Evolutionary conservation across 768 basidiomycete genomes (phyloP), one percentile per base, ranked within the genome.

Genomic region (Mycena olivaceomarginata): DNA sequence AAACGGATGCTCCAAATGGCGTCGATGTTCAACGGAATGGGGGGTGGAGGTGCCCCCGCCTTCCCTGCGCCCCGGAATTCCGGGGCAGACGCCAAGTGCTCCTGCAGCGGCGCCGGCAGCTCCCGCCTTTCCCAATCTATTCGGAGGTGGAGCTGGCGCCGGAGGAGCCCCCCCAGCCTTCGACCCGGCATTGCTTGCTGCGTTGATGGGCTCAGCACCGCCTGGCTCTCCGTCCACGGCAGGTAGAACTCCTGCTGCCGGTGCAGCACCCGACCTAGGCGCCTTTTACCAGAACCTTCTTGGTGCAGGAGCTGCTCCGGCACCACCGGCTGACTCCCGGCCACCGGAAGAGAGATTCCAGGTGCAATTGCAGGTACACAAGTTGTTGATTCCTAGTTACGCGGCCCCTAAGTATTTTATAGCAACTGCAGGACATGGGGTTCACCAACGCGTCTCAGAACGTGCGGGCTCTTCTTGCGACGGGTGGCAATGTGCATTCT

Each of bases 371-470:
- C 94, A 95, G 91, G 95, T 94, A 31, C 4, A 31, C 31, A 31
- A 31, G 31, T 39, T 12, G 89, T 86, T 60, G 62, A 67, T 62
- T 69, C 68, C 37, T 45, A 56, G 39, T 68, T 12, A 81, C 43
- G 39, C 57, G 15, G 25, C 13, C 57, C 48, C 22, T 59, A 46
- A 63, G 53, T 39, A 25, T 6, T 53, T 43, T 41, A 6, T 79
- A 97, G 95, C 97, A 98, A 94, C 85, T 99, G 82, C 94, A 96
- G 83, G 96, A 95, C 75, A 99, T 99, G 98, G 98, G 97, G 2
- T 96, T 99, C 85, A 92, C 90, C 67, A 97, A 98, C 72, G 97
- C 97, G 10, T 84, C 91, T 56, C 96, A 97, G 89, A 99, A 99
- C 83, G 90, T 99, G 9, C 90, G 97, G 5, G 97, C 98, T 6